phyloP scores from a whole-genome alignment of 78 protist genomes.

The Dictyostelium brefeldianum region DNA sequence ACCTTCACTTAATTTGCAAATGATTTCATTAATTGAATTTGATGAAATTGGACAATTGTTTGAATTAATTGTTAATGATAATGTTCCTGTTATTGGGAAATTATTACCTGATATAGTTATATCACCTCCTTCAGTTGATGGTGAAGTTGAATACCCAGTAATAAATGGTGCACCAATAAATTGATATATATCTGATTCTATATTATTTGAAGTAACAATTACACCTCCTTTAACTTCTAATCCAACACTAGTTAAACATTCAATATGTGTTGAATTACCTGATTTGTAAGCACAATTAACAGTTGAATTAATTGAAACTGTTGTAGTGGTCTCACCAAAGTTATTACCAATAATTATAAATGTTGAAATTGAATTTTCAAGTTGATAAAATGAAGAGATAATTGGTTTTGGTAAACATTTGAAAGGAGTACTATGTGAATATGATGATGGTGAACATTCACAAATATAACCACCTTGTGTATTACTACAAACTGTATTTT shows the following conservation, averaged over 20 bases:
- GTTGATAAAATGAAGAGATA: background rate
- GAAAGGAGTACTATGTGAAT: background rate
- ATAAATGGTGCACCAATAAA: conserved; percentile 11
- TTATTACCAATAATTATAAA: background rate
- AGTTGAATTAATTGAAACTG: background rate
- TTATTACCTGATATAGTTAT: background rate
- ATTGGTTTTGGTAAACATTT: background rate
- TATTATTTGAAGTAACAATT: background rate
- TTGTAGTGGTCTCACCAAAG: background rate
- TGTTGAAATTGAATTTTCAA: background rate
- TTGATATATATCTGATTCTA: background rate
- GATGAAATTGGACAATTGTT: too few relatives aligned
- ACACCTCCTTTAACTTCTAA: background rate
- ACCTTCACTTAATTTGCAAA: background rate
- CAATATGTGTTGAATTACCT: background rate
- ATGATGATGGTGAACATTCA: background rate
- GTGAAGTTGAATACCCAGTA: background rate
- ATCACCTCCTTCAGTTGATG: background rate
- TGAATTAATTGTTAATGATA: background rate
- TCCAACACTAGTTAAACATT: background rate
- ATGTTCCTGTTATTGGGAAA: background rate
- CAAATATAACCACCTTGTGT: background rate
- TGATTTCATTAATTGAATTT: background rate
- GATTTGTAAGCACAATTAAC: background rate
- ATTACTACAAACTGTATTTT: background rate